Conservation (phyloP, 495 filamentous ascomycete species). For the Neurospora tetraspora region DNA sequence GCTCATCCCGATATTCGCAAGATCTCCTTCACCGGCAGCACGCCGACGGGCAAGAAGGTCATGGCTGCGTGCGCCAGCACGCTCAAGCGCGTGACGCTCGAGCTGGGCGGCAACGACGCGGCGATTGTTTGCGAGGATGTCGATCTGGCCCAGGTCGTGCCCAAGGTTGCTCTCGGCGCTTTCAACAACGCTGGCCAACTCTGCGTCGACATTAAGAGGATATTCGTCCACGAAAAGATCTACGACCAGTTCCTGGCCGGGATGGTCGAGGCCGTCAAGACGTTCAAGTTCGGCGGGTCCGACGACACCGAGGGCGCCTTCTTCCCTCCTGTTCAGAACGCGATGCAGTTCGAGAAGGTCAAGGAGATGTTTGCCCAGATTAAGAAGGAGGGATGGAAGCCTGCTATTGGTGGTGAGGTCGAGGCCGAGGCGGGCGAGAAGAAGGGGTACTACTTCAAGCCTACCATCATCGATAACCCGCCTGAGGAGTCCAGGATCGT, state of each 20-base stretch:
- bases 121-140: constrained; percentile 56
- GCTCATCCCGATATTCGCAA: constrained; percentile 53
- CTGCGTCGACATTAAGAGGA: constrained; percentile 46
- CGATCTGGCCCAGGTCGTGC: constrained; percentile 50
- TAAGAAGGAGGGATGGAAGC: constrained; percentile 33
- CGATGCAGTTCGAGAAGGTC: constrained; percentile 46
- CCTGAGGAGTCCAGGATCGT: constrained; percentile 34
- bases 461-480: constrained; percentile 41
- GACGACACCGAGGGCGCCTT: constrained; percentile 32
- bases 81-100: constrained; percentile 44
- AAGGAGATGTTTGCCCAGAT: constrained; percentile 36
- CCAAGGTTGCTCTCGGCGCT: constrained; percentile 36
- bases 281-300: constrained; percentile 35
- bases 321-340: constrained; percentile 52
- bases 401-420: constrained; percentile 28
- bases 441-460: constrained; percentile 39
- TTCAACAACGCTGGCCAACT: constrained; percentile 54
- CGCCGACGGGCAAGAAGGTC: constrained; percentile 52
- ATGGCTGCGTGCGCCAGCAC: constrained; percentile 50
- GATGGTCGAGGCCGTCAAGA: constrained; percentile 46
- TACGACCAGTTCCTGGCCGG: constrained; percentile 50
- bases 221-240: constrained; percentile 60
- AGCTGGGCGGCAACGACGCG: constrained; percentile 59
- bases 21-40: constrained; percentile 62
- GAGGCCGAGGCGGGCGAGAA: constrained; percentile 1